Evolutionary conservation across 2,329 filamentous ascomycete genomes (phyloP).

Genomic region (Colletotrichum lupini): DNA sequence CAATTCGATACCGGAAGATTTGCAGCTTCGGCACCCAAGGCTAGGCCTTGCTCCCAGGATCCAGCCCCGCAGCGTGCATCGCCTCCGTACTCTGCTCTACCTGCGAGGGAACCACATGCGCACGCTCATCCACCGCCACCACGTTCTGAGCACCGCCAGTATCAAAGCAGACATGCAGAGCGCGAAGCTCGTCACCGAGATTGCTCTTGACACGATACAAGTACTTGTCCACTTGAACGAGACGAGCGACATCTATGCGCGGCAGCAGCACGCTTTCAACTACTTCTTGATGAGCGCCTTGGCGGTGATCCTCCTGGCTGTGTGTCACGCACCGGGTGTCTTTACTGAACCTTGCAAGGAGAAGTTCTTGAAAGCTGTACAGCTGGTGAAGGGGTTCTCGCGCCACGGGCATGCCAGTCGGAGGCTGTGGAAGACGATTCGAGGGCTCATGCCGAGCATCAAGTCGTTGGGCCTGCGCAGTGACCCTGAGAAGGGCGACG

Average conservation of each 20-base stretch:
- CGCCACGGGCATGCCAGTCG: constrained; percentile 45
- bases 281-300: constrained; percentile 53
- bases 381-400: constrained; percentile 47
- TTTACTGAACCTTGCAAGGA: constrained; percentile 51
- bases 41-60: constrained; percentile 45
- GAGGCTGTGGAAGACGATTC: constrained; percentile 49
- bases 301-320: constrained; percentile 54
- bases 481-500: constrained; percentile 27
- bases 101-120: constrained; percentile 58
- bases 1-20: constrained; percentile 54
- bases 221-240: constrained; percentile 50
- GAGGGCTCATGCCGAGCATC: constrained; percentile 46
- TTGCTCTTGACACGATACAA: constrained; percentile 45
- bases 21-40: constrained; percentile 50
- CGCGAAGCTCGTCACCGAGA: constrained; percentile 53
- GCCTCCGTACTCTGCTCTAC: constrained; percentile 54
- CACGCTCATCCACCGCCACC: constrained; percentile 56
- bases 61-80: constrained; percentile 50
- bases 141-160: constrained; percentile 50
- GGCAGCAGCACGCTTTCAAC: constrained; percentile 52
- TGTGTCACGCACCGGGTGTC: constrained; percentile 54
- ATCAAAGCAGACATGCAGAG: constrained; percentile 48
- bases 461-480: constrained; percentile 40
- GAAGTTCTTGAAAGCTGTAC: constrained; percentile 45
- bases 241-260: constrained; percentile 49